Conservation (phyloP, 106 monocot genomes). For the Xerophyta viscosa region DNA sequence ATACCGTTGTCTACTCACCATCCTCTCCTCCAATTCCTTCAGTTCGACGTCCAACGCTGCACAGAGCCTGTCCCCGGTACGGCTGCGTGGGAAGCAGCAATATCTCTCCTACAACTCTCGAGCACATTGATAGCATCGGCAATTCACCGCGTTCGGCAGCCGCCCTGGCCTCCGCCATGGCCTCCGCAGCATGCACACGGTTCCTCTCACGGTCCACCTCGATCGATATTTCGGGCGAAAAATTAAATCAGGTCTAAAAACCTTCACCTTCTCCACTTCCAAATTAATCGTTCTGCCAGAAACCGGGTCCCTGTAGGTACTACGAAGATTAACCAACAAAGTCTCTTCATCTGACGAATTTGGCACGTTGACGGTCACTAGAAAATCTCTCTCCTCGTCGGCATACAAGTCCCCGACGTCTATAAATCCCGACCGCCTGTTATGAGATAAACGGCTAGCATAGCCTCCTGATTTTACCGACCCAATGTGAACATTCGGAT, state of each 20-base stretch:
- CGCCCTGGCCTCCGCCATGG: constrained; percentile 55
- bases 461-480: constrained; percentile 72
- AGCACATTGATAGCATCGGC: constrained; percentile 54
- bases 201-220: constrained; percentile 81
- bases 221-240: constrained; percentile 21
- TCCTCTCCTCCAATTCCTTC: constrained; percentile 88
- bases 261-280: constrained; percentile 22
- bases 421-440: constrained; percentile 43
- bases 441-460: constrained; percentile 22
- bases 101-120: constrained; percentile 25
- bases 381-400: constrained; percentile 82
- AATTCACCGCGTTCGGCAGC: constrained; percentile 58
- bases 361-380: constrained; percentile 59
- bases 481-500: constrained; percentile 29
- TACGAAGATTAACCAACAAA: constrained; percentile 35
- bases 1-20: constrained; percentile 65
- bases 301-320: constrained; percentile 45
- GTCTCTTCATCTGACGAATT: constrained; percentile 16
- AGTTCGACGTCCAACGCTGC: constrained; percentile 59
- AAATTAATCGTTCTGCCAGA: constrained; percentile 26
- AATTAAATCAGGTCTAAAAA: constrained; percentile 27
- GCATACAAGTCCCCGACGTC: constrained; percentile 76
- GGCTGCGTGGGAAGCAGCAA: constrained; percentile 39
- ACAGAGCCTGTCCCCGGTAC: constrained; percentile 51
- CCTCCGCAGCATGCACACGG: constrained; percentile 66